Evolutionary conservation across 108 stramenopile species (phyloP).

Genomic region (Aurantiochytrium sp.): DNA sequence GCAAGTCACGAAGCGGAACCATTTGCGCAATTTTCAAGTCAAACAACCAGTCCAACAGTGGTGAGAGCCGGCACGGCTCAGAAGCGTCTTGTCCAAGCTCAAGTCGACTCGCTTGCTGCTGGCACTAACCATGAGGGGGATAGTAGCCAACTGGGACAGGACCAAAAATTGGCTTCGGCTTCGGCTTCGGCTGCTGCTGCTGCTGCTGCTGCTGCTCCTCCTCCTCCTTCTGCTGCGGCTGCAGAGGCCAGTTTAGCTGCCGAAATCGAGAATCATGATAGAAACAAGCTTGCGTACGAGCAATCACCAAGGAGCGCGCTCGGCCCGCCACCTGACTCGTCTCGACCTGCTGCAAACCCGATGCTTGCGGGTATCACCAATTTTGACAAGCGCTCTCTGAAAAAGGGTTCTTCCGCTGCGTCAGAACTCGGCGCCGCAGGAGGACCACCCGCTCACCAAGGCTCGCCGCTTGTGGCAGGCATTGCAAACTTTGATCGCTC

Average conservation of each 20-base stretch:
- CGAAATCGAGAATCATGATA: neutral
- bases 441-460: no score
- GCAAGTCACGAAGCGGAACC: no score
- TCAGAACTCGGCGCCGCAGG: no score
- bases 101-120: neutral
- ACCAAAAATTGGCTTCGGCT: no score
- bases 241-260: no score
- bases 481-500: neutral
- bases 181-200: no score
- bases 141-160: no score
- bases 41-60: neutral
- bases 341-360: neutral
- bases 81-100: neutral
- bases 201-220: no score
- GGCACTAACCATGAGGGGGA: no score
- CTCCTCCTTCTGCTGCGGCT: no score
- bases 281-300: neutral
- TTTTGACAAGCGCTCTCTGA: neutral
- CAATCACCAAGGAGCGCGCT: neutral
- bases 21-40: neutral
- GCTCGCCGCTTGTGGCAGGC: neutral
- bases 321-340: neutral
- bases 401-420: neutral
- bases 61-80: neutral
- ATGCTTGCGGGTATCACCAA: neutral